A percentile compares a stretch with the other conserved stretches of the same genome.
These are phyloP conservation scores for Litsea cubeba DNA, from an alignment of 164 flowering plant species.

Conservation along the genomic window DNA sequence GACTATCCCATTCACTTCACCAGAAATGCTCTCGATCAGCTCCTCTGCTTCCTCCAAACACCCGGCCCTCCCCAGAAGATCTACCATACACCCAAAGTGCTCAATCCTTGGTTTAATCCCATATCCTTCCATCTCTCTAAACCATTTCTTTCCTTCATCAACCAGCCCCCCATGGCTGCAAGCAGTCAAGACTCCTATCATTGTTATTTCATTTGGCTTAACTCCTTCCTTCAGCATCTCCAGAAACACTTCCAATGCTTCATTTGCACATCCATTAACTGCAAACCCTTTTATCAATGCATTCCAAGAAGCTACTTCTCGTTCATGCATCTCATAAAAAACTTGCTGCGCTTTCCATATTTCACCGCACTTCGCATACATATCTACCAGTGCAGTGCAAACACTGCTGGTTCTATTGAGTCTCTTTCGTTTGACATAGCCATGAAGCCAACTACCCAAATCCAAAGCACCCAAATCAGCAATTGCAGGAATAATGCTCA, in stretches of 20 bases:
- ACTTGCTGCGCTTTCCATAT: slow-evolving; percentile 41
- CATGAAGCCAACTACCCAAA: slow-evolving; percentile 65
- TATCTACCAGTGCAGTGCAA: slow-evolving; percentile 63
- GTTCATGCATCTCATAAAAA: slow-evolving; percentile 37
- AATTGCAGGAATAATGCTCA: slow-evolving; percentile 69
- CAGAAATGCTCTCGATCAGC: slow-evolving; percentile 60
- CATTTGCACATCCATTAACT: slow-evolving; percentile 61
- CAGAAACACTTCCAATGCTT: slow-evolving; percentile 49
- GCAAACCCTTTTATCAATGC: slow-evolving; percentile 75
- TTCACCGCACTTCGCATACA: slow-evolving; percentile 85
- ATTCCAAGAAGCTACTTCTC: slow-evolving; percentile 65
- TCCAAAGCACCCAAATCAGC: slow-evolving; percentile 75
- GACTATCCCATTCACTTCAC: slow-evolving; percentile 58
- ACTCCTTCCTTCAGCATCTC: slow-evolving; percentile 47
- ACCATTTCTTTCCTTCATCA: slow-evolving; percentile 72
- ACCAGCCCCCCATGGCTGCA: slow-evolving; percentile 78
- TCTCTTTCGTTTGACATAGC: slow-evolving; percentile 37
- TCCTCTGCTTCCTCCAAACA: slow-evolving; percentile 64
- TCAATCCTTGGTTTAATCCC: slow-evolving; percentile 48
- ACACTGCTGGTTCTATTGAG: slow-evolving; percentile 43
- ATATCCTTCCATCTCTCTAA: slow-evolving; percentile 42
- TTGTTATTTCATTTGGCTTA: slow-evolving; percentile 55
- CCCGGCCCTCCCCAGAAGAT: slow-evolving; percentile 79
- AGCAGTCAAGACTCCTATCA: slow-evolving; percentile 71
- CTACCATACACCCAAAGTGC: slow-evolving; percentile 79